Evolutionary conservation across 306 rosid species (phyloP).

Genomic region (Vigna reflexopilosa): DNA sequence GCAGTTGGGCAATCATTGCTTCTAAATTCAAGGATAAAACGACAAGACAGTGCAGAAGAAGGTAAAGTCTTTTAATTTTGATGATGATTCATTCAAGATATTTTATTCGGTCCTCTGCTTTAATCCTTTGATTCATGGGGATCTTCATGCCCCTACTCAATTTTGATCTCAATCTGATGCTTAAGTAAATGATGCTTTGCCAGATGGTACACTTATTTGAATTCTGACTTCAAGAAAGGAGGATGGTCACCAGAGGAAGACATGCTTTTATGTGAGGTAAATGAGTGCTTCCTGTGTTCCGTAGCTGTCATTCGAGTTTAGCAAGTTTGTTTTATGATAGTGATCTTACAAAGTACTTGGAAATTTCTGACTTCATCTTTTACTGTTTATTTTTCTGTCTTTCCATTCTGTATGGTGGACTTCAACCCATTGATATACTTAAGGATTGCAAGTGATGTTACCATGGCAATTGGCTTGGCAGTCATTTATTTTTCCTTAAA

Average conservation of each 20-base stretch:
- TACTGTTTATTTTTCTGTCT: conserved; percentile 25
- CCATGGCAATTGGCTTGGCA: conserved; percentile 2
- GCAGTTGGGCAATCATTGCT: conserved; percentile 98
- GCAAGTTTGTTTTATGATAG: conserved; percentile 23
- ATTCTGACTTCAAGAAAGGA: conserved; percentile 99
- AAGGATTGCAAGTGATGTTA: conserved; percentile 27
- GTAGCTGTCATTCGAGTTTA: conserved; percentile 34
- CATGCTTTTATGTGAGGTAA: conserved; percentile 94
- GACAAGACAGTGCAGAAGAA: conserved; percentile 99
- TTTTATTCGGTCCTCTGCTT: conserved; percentile 26
- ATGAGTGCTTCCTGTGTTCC: conserved; percentile 26
- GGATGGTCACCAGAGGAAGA: conserved; percentile 99
- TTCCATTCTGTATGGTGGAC: conserved; percentile 5
- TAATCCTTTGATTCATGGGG: conserved; percentile 3
- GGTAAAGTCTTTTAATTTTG: conserved; percentile 59
- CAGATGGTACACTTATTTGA: conserved; percentile 99
- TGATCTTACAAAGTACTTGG: conserved; percentile 13
- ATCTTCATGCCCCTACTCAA: conserved; percentile 26
- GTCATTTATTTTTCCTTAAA: conserved; percentile 21
- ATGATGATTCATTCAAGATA: conserved; percentile 42
- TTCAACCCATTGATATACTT: conserved; percentile 36
- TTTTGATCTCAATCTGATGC: conserved; percentile 44
- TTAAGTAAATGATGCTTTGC: conserved; percentile 36
- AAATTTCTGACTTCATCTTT: conserved; percentile 21
- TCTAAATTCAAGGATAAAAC: conserved; percentile 96